Percentiles rank a stretch among this genome's conserved stretches.
phyloP scores from a whole-genome alignment of 2,329 filamentous ascomycete genomes.

The Ophiostoma pallidulum region DNA sequence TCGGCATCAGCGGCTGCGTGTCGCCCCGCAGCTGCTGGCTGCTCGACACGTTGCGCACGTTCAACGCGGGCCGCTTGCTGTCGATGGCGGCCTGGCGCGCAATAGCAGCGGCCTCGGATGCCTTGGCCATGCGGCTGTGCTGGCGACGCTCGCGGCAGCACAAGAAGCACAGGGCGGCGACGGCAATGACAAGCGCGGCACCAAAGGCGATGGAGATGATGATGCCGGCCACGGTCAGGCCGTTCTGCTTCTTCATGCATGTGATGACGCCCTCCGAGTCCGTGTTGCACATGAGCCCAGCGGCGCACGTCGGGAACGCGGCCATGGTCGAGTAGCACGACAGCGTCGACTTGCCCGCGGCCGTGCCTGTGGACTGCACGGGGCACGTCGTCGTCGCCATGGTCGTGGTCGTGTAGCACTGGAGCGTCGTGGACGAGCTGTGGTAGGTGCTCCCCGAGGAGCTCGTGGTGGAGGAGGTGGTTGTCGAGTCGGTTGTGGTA shows the following conservation, averaged over 20 bases:
- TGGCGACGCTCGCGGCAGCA: constrained; percentile 42
- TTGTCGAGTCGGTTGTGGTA: constrained; percentile 9
- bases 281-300: constrained; percentile 36
- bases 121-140: constrained; percentile 34
- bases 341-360: constrained; percentile 23
- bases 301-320: constrained; percentile 31
- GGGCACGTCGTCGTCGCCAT: constrained; percentile 31
- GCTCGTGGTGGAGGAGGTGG: constrained; percentile 1
- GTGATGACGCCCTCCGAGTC: constrained; percentile 29
- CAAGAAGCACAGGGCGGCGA: constrained; percentile 36
- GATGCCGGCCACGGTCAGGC: constrained; percentile 34
- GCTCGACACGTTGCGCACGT: constrained; percentile 14
- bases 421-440: constrained; percentile 21
- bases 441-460: constrained; percentile 28
- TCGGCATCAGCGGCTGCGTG: constrained; percentile 20
- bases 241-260: constrained; percentile 34
- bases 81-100: constrained; percentile 32
- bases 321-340: constrained; percentile 31
- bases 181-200: constrained; percentile 27
- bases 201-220: constrained; percentile 41
- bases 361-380: constrained; percentile 28
- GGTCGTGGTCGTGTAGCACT: constrained; percentile 26
- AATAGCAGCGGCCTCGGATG: constrained; percentile 39
- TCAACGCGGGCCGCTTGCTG: constrained; percentile 31
- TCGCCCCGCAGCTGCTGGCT: constrained; percentile 7